Evolutionary conservation across 2,329 filamentous ascomycete species (phyloP), one percentile per base, ranked within the genome.

Genomic region (Zelopaecilomyces penicillatus): DNA sequence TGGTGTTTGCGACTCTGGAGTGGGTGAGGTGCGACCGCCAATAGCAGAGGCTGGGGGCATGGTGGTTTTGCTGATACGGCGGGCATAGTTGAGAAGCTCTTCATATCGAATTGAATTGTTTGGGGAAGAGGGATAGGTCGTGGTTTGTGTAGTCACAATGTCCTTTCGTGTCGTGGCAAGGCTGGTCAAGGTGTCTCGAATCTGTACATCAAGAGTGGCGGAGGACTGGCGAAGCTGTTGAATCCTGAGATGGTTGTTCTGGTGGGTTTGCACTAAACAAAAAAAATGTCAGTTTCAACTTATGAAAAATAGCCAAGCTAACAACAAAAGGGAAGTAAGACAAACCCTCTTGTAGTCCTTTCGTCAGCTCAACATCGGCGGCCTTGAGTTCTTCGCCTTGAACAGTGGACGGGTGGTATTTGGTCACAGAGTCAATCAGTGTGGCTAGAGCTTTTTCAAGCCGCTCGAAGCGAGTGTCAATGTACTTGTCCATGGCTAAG

Each of bases 31-130:
- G 26, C 64, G 60, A 50, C 73, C 71, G 9, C 69, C 62, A 40
- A 70, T 68, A 39, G 68, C 67, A 19, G 19, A 19, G 0, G 78
- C 78, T 0, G 82, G 82, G 0, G 87, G 86, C 9, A 88, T 74
- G 1, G 87, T 91, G 52, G 83, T 88, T 60, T 82, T 85, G 61
- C 82, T 85, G 57, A 94, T 93, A 51, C 83, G 81, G 37, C 83
- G 83, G 26, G 87, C 87, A 60, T 87, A 93, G 50, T 72, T 75
- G 26, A 94, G 79, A 0, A 94, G 77, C 53, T 90, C 83, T 37
- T 80, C 74, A 57, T 88, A 87, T 4, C 75, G 75, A 41, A 93
- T 75, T 7, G 71, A 65, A 52, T 75, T 71, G 57, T 69, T 74
- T 2, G 71, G 66, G 4, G 63, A 66, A 5, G 71, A 60, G 5